These are phyloP conservation scores for Camellia granthamiana DNA, from an alignment of 148 eudicot species.

Conservation along the genomic window DNA sequence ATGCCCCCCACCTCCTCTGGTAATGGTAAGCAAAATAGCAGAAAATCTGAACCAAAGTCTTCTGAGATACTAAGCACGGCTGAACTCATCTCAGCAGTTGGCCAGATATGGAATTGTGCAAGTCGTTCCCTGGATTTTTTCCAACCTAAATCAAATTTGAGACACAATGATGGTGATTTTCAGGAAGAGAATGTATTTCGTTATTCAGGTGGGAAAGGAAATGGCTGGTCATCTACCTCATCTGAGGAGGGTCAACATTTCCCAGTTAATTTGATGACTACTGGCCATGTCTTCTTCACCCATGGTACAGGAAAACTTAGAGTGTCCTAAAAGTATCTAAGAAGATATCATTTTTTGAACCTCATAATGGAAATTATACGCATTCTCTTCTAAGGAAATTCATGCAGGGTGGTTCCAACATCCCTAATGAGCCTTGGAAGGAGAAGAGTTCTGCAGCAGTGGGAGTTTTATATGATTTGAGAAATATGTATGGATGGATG, in stretches of 20 bases:
- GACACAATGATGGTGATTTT: conserved; percentile 19
- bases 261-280: conserved; percentile 27
- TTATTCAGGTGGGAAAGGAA: conserved; percentile 26
- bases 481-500: conserved; percentile 49
- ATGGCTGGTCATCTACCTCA: conserved; percentile 23
- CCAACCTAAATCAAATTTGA: conserved; percentile 34
- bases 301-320: conserved; percentile 30
- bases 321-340: conserved; percentile 23
- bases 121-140: conserved; percentile 47
- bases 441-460: conserved; percentile 20
- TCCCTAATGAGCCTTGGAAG: conserved; percentile 19
- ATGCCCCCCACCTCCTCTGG: conserved; percentile 29
- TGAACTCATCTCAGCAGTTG: conserved; percentile 65
- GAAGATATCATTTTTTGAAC: conserved; percentile 31
- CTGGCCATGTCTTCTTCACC: conserved; percentile 25
- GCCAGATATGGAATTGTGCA: conserved; percentile 65
- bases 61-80: conserved; percentile 56
- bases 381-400: conserved; percentile 24
- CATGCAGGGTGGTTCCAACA: conserved; percentile 18
- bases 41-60: conserved; percentile 30
- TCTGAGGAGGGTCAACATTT: conserved; percentile 23
- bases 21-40: conserved; percentile 20
- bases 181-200: conserved; percentile 24
- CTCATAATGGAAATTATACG: conserved; percentile 25
- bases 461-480: conserved; percentile 26